phyloP scores from a whole-genome alignment of 495 filamentous ascomycete species.

The Aspergillus heteromorphus region DNA sequence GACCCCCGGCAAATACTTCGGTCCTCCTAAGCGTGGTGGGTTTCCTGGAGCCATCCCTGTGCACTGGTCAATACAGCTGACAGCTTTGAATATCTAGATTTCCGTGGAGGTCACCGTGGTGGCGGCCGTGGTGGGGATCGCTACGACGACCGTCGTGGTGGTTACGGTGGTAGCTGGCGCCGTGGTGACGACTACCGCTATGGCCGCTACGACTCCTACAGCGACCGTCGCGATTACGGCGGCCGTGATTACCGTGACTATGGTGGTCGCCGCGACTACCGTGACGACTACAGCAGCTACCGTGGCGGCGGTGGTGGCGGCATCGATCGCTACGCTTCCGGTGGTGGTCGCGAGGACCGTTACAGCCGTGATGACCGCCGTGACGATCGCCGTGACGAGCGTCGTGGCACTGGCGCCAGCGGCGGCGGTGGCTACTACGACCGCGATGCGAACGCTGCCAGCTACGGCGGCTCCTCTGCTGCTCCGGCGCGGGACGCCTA shows the following conservation, averaged over 20 bases:
- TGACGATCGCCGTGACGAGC: conserved; percentile 56
- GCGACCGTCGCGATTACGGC: conserved; percentile 53
- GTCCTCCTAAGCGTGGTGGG: conserved; percentile 95
- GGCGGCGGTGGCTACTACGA: conserved; percentile 44
- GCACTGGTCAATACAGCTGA: conserved; percentile 5
- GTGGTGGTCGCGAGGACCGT: conserved; percentile 56
- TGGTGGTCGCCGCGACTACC: conserved; percentile 45
- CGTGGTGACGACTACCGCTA: conserved; percentile 40
- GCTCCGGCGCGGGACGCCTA: conserved; percentile 7
- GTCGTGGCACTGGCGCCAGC: conserved; percentile 42
- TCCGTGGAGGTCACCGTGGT: conserved; percentile 43
- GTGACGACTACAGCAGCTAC: conserved; percentile 45
- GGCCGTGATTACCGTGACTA: conserved; percentile 55
- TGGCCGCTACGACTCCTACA: conserved; percentile 53
- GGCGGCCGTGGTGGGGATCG: conserved; percentile 35
- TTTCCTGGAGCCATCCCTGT: conserved; percentile 3
- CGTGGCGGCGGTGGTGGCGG: conserved; percentile 45
- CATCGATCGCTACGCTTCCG: conserved; percentile 58
- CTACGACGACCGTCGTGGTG: conserved; percentile 55
- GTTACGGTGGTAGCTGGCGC: conserved; percentile 46
- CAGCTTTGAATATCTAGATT: conserved; percentile 37
- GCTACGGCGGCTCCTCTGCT: conserved; percentile 43
- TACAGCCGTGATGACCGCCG: conserved; percentile 60
- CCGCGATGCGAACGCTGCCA: conserved; percentile 31
- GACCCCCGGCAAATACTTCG: conserved; percentile 98